Base-by-base conservation (phyloP, 2,329 filamentous ascomycete species). In the Sarocladium strictum region DNA sequence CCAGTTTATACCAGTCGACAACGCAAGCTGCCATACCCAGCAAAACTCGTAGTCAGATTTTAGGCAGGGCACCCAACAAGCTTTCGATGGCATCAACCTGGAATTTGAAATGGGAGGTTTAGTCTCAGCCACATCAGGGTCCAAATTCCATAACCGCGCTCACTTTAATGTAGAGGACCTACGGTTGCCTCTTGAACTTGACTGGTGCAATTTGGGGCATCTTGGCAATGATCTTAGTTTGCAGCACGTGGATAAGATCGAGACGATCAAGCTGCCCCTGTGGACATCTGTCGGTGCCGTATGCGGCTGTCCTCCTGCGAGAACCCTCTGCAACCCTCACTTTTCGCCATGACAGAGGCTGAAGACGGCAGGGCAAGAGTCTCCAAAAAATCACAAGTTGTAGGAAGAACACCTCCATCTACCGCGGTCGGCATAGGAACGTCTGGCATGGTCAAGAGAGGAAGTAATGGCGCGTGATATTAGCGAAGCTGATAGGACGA, bases 141-240 rank as follows among this genome's bases (percentile, higher is more conserved):
- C 63, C 72, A 75, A 32, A 72, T 70, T 3, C 73, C 73, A 2
- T n/a, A n/a, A n/a, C n/a, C n/a, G 70, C 73, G 9, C 73, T 73
- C 0, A 72, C 74, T 23, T 72, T 72, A 11, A 76, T 64, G 52
- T 76, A 74, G 1, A 76, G 64, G 10, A 76, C 65, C 5, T 62
- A 62, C 2, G 29, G 23, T 15, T 21, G 43, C n/a, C 29, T 49
- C 23, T 49, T 15, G 24, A 49, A 49, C 11, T 49, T 24, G 15
- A 49, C 9, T 9, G 43, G 43, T 19, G 43, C 43, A 21, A 49
- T 11, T 23, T 49, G 43, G 11, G 29, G n/a, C 24, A 9, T 49
- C 23, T 67, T 66, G 1, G 59, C 59, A 0, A 69, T 60, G 6
- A 63, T 53, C 7, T 63, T 56, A 2, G 60, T 62, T 53, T 66